Evolutionary conservation across 2,329 filamentous ascomycete genomes (phyloP).

Genomic region (Macrophomina tecta): DNA sequence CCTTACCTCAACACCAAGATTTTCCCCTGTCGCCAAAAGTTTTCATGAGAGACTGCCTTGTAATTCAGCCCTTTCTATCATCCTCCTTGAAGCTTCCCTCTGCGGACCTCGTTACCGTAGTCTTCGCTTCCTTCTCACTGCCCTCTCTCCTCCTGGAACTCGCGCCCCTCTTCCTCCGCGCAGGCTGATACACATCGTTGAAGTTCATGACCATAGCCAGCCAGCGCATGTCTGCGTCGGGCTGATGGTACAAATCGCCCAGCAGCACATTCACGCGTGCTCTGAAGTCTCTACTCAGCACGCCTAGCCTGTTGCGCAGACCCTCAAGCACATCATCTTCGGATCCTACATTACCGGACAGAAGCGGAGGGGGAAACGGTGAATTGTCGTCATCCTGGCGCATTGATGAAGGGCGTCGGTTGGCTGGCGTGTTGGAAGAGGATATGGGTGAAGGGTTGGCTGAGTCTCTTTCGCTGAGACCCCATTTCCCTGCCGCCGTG

Average conservation of each 20-base stretch:
- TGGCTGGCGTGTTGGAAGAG: slow-evolving; percentile 36
- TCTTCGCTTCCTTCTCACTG: slow-evolving; percentile 35
- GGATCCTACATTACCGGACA: slow-evolving; percentile 44
- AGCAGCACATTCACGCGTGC: slow-evolving; percentile 79
- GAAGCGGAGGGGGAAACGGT: slow-evolving; percentile 50
- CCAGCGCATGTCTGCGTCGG: slow-evolving; percentile 94
- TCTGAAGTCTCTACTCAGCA: slow-evolving; percentile 77
- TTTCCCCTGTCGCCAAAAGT: not conserved
- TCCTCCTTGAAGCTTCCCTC: slow-evolving; percentile 18
- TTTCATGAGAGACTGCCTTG: too few species aligned
- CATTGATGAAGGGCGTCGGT: slow-evolving; percentile 40
- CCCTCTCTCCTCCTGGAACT: slow-evolving; percentile 39
- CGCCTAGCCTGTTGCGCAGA: slow-evolving; percentile 73
- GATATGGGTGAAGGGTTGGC: slow-evolving; percentile 36
- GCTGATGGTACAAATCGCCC: slow-evolving; percentile 89
- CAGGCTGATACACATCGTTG: slow-evolving; percentile 91
- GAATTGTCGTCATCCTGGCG: slow-evolving; percentile 43
- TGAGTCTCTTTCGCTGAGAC: slow-evolving; percentile 61
- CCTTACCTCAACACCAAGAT: slow-evolving; percentile 18
- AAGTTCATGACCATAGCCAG: slow-evolving; percentile 98
- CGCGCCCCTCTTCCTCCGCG: slow-evolving; percentile 64
- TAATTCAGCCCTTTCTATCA: slow-evolving; percentile 8
- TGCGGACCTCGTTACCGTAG: slow-evolving; percentile 31
- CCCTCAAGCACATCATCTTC: slow-evolving; percentile 67
- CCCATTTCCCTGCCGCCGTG: slow-evolving; percentile 69